These are phyloP conservation scores for Claviceps quebecensis DNA, from an alignment of 2,329 filamentous ascomycete species.

Conservation along the genomic window DNA sequence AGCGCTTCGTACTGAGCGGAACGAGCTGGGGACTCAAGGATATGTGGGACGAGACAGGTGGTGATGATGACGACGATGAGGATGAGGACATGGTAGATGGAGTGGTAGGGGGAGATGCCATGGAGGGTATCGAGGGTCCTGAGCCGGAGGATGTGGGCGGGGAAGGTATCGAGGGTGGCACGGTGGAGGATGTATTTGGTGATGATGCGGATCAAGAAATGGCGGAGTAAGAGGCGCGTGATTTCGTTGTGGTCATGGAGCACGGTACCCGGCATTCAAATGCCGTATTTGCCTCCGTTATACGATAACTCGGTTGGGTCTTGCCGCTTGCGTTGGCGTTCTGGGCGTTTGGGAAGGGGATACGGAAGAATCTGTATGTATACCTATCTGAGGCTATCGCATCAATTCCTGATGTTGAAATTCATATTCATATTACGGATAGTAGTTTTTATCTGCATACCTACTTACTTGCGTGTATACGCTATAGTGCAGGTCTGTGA, in stretches of 20 bases:
- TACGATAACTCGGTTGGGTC: no score
- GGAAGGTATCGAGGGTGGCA: conserved; percentile 34
- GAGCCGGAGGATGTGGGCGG: conserved; percentile 28
- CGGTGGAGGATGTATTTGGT: conserved; percentile 41
- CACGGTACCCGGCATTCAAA: not conserved
- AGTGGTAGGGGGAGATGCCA: conserved; percentile 24
- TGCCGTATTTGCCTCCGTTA: not conserved
- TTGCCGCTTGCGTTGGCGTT: conserved; percentile 5
- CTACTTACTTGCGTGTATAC: not conserved
- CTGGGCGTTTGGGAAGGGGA: conserved; percentile 3
- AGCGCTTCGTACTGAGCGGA: conserved; percentile 54
- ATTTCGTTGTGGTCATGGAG: not conserved
- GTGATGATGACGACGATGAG: conserved; percentile 26
- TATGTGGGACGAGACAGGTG: conserved; percentile 37
- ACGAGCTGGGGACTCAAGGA: conserved; percentile 50
- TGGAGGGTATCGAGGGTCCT: conserved; percentile 32
- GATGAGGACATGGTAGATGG: conserved; percentile 28
- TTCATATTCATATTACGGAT: no score
- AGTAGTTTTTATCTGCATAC: not conserved
- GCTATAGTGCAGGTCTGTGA: not conserved
- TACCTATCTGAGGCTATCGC: not conserved
- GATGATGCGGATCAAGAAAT: conserved; percentile 43
- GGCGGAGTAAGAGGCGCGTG: conserved; percentile 25
- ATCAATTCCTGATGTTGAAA: not conserved
- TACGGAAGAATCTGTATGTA: not conserved